A percentile compares a stretch with the other conserved stretches of the same genome.
These are phyloP conservation scores for Thalassiosira mediterranea DNA, from an alignment of 352 stramenopile species.

Conservation along the genomic window DNA sequence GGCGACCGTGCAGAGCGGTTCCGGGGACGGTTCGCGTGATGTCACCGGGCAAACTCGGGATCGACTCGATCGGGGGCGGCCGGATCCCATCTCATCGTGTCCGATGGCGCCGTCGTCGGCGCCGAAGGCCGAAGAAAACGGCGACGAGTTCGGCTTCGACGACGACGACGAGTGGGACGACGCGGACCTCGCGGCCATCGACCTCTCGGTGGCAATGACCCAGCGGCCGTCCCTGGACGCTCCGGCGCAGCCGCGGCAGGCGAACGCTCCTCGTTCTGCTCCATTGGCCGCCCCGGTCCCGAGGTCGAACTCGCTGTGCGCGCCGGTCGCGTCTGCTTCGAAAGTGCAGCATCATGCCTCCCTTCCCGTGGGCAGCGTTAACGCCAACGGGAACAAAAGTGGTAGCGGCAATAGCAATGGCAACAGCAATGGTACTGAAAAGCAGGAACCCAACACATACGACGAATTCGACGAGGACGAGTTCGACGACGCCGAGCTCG, in stretches of 20 bases:
- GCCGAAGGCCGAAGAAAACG: background rate
- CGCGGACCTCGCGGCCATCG: conserved; percentile 16
- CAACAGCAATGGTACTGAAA: background rate
- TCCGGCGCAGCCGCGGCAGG: background rate
- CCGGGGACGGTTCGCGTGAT: too few species aligned
- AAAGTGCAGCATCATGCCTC: background rate
- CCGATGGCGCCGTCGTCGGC: too few species aligned
- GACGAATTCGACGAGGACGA: background rate
- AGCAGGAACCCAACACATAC: background rate
- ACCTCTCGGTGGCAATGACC: conserved; percentile 12
- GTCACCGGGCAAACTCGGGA: too few species aligned
- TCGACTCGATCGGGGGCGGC: too few species aligned
- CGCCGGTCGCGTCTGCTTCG: too few species aligned
- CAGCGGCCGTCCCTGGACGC: background rate
- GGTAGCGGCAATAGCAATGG: background rate
- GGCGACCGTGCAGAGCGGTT: too few species aligned
- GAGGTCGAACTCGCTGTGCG: background rate
- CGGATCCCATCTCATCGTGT: too few species aligned
- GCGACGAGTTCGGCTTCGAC: background rate
- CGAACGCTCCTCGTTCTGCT: background rate
- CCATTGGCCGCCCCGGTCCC: background rate
- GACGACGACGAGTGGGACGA: conserved; percentile 25
- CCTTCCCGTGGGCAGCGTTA: background rate
- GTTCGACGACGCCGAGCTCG: conserved; percentile 33
- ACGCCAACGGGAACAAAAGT: background rate